These are phyloP conservation scores for Schwanniomyces polymorphus DNA, from an alignment of 805 yeast genomes.

Conservation along the genomic window DNA sequence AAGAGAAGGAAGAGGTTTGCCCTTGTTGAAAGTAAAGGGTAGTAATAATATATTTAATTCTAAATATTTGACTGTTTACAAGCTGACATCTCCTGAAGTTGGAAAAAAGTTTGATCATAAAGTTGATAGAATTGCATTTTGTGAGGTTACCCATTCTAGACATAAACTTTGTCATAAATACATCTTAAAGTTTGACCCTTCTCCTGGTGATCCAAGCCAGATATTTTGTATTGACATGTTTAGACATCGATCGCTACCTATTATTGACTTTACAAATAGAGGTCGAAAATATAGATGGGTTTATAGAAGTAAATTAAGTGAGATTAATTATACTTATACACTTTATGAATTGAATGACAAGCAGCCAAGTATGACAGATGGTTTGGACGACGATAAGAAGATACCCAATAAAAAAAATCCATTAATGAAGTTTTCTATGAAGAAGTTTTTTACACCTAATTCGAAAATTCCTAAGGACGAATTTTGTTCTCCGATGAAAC, in stretches of 20 bases:
- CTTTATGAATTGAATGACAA: neutral
- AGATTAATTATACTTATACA: neutral
- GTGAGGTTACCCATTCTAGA: neutral
- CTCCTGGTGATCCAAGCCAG: neutral
- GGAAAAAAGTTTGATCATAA: neutral
- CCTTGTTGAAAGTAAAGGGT: neutral
- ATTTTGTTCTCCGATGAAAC: neutral
- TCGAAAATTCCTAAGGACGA: neutral
- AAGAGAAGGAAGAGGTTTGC: neutral
- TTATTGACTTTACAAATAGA: neutral
- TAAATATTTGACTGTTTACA: neutral
- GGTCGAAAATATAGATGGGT: neutral
- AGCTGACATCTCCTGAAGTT: neutral
- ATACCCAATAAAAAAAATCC: neutral
- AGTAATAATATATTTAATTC: neutral
- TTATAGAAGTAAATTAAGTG: neutral
- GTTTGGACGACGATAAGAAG: neutral
- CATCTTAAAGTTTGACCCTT: neutral
- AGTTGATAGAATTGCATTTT: neutral
- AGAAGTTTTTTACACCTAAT: neutral
- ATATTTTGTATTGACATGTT: neutral
- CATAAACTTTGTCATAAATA: neutral
- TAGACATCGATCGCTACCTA: neutral
- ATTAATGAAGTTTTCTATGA: neutral
- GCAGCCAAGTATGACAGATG: neutral